A percentile compares a stretch with the other conserved stretches of the same genome.
Conservation (phyloP, 306 rosid species). For the Boehmeria nivea region DNA sequence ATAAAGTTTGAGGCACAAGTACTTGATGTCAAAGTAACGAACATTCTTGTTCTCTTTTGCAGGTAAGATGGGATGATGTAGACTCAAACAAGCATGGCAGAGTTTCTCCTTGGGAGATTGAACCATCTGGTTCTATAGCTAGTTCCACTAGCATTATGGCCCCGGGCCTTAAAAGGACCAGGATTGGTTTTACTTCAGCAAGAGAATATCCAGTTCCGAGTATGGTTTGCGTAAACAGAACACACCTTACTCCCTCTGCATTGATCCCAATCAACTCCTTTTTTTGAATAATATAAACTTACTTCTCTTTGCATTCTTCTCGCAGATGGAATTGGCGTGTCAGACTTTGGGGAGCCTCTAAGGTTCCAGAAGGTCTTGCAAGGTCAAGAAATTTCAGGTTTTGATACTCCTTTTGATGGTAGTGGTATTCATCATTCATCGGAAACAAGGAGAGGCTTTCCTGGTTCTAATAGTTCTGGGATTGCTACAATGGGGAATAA, state of each 20-base stretch:
- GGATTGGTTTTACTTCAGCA: slow-evolving; percentile 52
- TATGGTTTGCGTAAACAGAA: slow-evolving; percentile 26
- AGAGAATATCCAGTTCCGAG: slow-evolving; percentile 75
- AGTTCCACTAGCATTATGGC: slow-evolving; percentile 49
- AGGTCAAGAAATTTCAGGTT: slow-evolving; percentile 98
- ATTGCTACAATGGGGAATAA: slow-evolving; percentile 45
- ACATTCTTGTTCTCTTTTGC: slow-evolving; percentile 6
- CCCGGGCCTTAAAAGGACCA: slow-evolving; percentile 75
- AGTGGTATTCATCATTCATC: slow-evolving; percentile 44
- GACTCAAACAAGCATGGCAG: slow-evolving; percentile 68
- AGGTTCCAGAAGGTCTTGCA: slow-evolving; percentile 99
- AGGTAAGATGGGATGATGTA: slow-evolving; percentile 96
- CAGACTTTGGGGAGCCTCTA: slow-evolving; percentile 91
- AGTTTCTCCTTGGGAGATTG: slow-evolving; percentile 99
- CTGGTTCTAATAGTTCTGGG: slow-evolving; percentile 52
- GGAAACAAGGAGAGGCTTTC: slow-evolving; percentile 62
- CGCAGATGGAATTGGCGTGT: slow-evolving; percentile 75
- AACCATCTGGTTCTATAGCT: slow-evolving; percentile 71
- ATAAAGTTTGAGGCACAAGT: no score
- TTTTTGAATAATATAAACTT: background rate
- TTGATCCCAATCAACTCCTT: background rate
- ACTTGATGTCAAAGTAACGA: no score
- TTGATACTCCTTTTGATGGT: slow-evolving; percentile 53
- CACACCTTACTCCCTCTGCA: no score
- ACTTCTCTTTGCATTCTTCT: slow-evolving; percentile 1